Evolutionary conservation across 2,329 filamentous ascomycete species (phyloP), one percentile per base, ranked within the genome.

Genomic region (Colletotrichum tamarilloi): DNA sequence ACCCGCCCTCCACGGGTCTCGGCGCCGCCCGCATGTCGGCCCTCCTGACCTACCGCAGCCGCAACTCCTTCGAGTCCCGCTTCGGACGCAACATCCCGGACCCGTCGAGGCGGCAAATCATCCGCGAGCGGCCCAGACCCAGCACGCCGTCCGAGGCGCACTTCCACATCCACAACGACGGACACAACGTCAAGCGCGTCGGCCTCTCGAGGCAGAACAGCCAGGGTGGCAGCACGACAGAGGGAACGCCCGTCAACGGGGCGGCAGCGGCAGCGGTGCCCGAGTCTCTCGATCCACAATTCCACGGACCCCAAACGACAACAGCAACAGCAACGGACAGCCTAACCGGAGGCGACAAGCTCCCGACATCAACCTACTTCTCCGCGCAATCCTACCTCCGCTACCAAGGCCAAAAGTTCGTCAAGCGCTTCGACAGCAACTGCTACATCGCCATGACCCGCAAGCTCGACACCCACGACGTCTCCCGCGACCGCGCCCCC

Each of bases 371-470:
- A 8, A 97, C 94, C n/a, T 98, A 98, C 84, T 99, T 98, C 84
- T 98, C 97, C 0, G 97, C 97, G 0, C 97, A 99, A 82, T 98
- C 95, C 0, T 99, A 99, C 83, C 90, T 99, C 56, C 93, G 97
- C 24, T 99, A 99, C 83, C 97, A 99, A 84, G 96, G 95, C 68
- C 90, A 93, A 78, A 99, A 99, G 83, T 99, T 99, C 78, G 97
- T 98, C 78, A 95, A 94, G 82, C 93, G 97, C 11, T 99, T 98
- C 82, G 97, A 99, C 83, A 94, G 95, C 79, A 99, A 99, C 82
- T 99, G 97, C 85, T 99, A 99, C 85, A 98, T 99, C 77, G 95
- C 97, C 77, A 98, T 99, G 83, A 98, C 97, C 5, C 93, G 97
- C 79, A 99, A 99, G 84, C 90, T 99, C 19, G 97, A 99, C 81